Conservation (phyloP, 2,329 filamentous ascomycete genomes). For the Periconia sp. region DNA sequence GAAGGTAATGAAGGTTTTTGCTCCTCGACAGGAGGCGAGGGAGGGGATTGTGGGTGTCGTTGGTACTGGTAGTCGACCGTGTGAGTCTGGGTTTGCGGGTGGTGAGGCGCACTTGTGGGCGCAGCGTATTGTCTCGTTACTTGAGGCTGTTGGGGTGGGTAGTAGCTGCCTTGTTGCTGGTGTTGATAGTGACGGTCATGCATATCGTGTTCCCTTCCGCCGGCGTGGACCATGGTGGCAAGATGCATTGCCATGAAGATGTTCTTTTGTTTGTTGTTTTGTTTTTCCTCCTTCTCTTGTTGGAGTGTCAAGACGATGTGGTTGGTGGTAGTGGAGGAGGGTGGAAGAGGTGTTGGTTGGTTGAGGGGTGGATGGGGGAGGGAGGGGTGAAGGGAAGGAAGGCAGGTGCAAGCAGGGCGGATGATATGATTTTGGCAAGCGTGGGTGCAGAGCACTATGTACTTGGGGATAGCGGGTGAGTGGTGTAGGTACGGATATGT, state of each 20-base stretch:
- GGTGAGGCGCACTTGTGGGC: constrained; percentile 17
- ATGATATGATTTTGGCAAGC: constrained; percentile 14
- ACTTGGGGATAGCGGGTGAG: not conserved
- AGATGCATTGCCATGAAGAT: constrained; percentile 46
- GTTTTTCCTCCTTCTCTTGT: too few species aligned
- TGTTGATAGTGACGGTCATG: constrained; percentile 36
- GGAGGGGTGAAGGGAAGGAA: constrained; percentile 19
- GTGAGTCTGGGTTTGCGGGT: constrained; percentile 19
- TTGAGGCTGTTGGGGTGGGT: constrained; percentile 44
- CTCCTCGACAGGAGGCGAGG: constrained; percentile 76
- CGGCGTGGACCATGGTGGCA: constrained; percentile 48
- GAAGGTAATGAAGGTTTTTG: constrained; percentile 86
- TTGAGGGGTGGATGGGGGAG: constrained; percentile 12
- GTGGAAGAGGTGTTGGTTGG: constrained; percentile 3
- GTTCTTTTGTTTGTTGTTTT: constrained; percentile 10
- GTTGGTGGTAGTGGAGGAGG: not conserved
- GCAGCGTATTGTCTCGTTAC: constrained; percentile 25
- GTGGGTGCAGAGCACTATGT: not conserved
- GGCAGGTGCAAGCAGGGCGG: constrained; percentile 24
- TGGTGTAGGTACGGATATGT: not conserved
- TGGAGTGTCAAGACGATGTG: too few species aligned
- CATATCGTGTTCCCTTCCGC: constrained; percentile 43
- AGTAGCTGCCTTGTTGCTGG: constrained; percentile 28
- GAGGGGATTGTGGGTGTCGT: constrained; percentile 61
- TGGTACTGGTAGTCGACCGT: constrained; percentile 28